A percentile compares a stretch with the other conserved stretches of the same genome.
phyloP scores from a whole-genome alignment of 257 asterid species.

The Solanum ahanhuiri region DNA sequence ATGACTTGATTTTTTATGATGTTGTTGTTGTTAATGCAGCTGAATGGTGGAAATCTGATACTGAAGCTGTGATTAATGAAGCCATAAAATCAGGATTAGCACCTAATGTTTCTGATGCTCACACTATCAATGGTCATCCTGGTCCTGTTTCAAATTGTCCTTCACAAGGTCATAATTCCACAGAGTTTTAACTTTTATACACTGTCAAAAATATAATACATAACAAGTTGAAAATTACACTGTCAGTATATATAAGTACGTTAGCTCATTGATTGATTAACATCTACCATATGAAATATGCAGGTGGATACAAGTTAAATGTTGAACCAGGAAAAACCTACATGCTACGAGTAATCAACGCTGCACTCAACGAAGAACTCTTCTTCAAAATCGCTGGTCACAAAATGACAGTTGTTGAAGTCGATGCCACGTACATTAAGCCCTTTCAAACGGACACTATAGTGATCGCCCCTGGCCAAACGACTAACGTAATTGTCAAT shows the following conservation, averaged over 20 bases:
- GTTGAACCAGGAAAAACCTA: conserved; percentile 68
- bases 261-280: neutral
- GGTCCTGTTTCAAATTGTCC: conserved; percentile 52
- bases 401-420: conserved; percentile 76
- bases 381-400: conserved; percentile 92
- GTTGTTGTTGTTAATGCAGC: conserved; percentile 18
- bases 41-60: conserved; percentile 98
- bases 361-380: conserved; percentile 94
- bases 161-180: conserved; percentile 22
- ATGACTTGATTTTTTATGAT: neutral
- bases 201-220: neutral
- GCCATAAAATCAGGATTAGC: conserved; percentile 71
- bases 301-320: conserved; percentile 55
- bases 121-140: conserved; percentile 82
- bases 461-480: conserved; percentile 78
- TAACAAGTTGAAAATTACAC: neutral
- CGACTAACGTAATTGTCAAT: conserved; percentile 60
- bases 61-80: conserved; percentile 67
- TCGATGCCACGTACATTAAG: conserved; percentile 80
- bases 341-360: conserved; percentile 76
- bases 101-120: conserved; percentile 90
- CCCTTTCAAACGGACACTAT: conserved; percentile 78
- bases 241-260: no score
- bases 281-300: neutral
- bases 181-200: neutral